These are phyloP conservation scores for Picea abies DNA, from an alignment of 83 land plant genomes.

Conservation along the genomic window DNA sequence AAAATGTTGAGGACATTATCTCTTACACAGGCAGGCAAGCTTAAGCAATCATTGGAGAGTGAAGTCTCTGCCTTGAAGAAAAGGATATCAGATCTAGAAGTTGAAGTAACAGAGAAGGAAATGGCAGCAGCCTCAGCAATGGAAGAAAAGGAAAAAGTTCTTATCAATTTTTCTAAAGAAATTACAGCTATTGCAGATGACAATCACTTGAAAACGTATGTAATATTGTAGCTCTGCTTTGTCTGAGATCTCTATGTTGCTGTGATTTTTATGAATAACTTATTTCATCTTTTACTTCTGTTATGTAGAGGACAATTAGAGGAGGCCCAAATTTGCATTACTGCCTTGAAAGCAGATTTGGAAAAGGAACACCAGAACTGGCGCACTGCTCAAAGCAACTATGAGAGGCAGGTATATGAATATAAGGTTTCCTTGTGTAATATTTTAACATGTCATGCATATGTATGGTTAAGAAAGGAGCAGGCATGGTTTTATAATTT, in stretches of 20 bases:
- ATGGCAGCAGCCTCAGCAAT: constrained; percentile 36
- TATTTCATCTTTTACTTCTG: neutral
- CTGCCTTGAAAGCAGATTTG: constrained; percentile 66
- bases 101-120: constrained; percentile 51
- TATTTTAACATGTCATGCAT: too few relatives aligned
- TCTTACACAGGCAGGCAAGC: constrained; percentile 54
- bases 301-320: constrained; percentile 51
- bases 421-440: neutral
- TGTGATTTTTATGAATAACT: constrained; percentile 6
- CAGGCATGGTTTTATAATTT: too few relatives aligned
- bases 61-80: constrained; percentile 53
- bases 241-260: neutral
- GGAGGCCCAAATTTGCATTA: constrained; percentile 61
- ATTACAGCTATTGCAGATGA: constrained; percentile 50
- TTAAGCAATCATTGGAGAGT: constrained; percentile 56
- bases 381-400: constrained; percentile 89
- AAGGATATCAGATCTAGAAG: constrained; percentile 65
- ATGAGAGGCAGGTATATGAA: constrained; percentile 90
- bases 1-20: neutral
- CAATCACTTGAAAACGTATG: constrained; percentile 45
- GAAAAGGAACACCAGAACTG: constrained; percentile 78
- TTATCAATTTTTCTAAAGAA: constrained; percentile 48
- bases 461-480: too few relatives aligned
- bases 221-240: constrained; percentile 6
- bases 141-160: constrained; percentile 54